These are phyloP conservation scores for Amaranthus tricolor DNA, from an alignment of 179 eudicot genomes.

Conservation along the genomic window DNA sequence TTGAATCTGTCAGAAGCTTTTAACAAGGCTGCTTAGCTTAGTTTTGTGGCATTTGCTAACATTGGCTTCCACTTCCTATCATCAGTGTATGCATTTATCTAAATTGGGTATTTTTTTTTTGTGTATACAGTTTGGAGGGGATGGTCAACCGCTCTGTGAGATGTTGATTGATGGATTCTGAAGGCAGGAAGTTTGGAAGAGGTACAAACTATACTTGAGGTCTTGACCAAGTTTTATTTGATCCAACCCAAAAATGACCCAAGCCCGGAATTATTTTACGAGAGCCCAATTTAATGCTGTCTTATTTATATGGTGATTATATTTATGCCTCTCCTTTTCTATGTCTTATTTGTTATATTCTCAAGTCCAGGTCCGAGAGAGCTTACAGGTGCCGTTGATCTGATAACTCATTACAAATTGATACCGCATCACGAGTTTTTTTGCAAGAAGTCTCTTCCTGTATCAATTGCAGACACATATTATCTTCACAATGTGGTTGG, in stretches of 20 bases:
- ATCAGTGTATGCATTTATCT: background rate
- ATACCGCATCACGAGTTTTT: conserved; percentile 90
- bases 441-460: conserved; percentile 95
- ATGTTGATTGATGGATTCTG: conserved; percentile 78
- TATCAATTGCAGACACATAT: conserved; percentile 81
- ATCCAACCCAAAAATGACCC: too few species aligned
- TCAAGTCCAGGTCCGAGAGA: conserved; percentile 75
- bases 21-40: background rate
- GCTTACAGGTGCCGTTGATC: conserved; percentile 96
- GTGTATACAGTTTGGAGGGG: conserved; percentile 30
- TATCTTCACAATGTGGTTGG: conserved; percentile 98
- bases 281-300: too few species aligned
- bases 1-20: too few species aligned
- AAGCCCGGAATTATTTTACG: background rate
- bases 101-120: background rate
- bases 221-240: too few species aligned
- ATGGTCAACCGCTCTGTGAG: conserved; percentile 34
- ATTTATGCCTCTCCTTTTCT: background rate
- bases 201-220: conserved; percentile 24
- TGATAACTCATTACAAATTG: conserved; percentile 83
- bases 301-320: background rate
- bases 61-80: background rate
- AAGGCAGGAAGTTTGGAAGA: conserved; percentile 73
- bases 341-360: conserved; percentile 12
- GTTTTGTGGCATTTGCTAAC: background rate